phyloP scores from a whole-genome alignment of 768 basidiomycete genomes.

The Boletus insuetus region DNA sequence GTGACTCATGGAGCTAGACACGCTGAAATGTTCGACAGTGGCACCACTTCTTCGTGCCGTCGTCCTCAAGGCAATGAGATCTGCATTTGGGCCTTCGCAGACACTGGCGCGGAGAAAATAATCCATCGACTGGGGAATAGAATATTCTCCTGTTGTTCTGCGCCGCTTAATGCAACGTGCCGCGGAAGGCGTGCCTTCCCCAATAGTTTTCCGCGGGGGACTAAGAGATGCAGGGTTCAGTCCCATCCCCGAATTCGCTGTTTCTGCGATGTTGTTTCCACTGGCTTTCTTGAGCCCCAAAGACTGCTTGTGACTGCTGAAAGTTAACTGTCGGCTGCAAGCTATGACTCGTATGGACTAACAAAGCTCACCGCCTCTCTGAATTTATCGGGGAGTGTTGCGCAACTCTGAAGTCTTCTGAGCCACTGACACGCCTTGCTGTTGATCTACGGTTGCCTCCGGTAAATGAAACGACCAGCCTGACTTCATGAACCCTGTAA shows the following conservation, averaged over 20 bases:
- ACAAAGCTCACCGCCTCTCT: constrained; percentile 10
- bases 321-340: background rate
- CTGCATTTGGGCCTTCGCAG: background rate
- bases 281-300: background rate
- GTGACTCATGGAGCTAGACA: constrained; percentile 10
- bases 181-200: background rate
- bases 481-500: background rate
- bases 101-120: background rate
- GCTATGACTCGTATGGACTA: background rate
- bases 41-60: constrained; percentile 2
- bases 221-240: background rate
- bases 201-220: background rate
- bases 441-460: constrained; percentile 1
- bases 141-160: background rate
- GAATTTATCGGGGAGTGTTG: background rate
- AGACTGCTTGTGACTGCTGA: constrained; percentile 7
- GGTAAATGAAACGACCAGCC: constrained; percentile 5
- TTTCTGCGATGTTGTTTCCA: background rate
- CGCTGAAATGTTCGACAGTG: background rate
- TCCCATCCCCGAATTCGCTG: background rate
- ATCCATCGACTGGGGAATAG: background rate
- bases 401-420: background rate
- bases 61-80: background rate
- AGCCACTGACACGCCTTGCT: background rate
- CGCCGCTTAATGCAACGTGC: constrained; percentile 5